Base-by-base conservation (phyloP, 1,284 basidiomycete genomes). In the Schizophyllum amplum region DNA sequence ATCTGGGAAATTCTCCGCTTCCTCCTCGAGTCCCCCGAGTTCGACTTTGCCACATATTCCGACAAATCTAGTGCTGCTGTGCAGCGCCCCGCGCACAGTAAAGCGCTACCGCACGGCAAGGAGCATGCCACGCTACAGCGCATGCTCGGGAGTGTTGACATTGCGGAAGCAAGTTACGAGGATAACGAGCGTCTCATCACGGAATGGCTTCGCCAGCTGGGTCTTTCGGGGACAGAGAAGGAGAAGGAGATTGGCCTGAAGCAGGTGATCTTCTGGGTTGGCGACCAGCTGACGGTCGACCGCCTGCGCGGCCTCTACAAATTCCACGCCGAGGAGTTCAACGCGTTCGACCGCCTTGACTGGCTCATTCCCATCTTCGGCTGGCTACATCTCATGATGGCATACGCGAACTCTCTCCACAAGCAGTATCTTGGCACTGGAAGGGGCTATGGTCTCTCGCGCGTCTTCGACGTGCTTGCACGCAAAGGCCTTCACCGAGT, bases 151-250 rank as follows among this genome's bases (percentile, higher is more conserved):
- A 71, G 69, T 0, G 65, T 68, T 5, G 58, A 68, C 55, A 66
- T 73, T 48, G 61, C 69, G 7, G 71, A 76, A 55, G 68, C 69
- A 3, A 70, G 68, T 22, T 75, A 75, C 53, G 68, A 72, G 24
- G 72, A 69, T 11, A 71, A 72, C 61, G 56, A 54, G 1, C 47
- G 57, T 20, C 55, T 71, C 0, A 59, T 72, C 1, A 46, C 57
- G 6, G 69, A 71, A 52, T 69, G 64, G 64, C 63, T 69, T 24
- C 22, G 27, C 0, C 70, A 72, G 54, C 59, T 71, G 1, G 56
- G 60, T 4, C 49, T 62, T 9, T 46, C 62, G 22, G 52, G 52
- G 9, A 21, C 33, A 5, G 63, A 62, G 1, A 51, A 64, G 26
- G 42, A 63, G 53, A 58, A 59, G 51, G 58, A 61, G 27, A 24